Evolutionary conservation across 306 rosid species (phyloP).

Genomic region (Lathyrus sativus): DNA sequence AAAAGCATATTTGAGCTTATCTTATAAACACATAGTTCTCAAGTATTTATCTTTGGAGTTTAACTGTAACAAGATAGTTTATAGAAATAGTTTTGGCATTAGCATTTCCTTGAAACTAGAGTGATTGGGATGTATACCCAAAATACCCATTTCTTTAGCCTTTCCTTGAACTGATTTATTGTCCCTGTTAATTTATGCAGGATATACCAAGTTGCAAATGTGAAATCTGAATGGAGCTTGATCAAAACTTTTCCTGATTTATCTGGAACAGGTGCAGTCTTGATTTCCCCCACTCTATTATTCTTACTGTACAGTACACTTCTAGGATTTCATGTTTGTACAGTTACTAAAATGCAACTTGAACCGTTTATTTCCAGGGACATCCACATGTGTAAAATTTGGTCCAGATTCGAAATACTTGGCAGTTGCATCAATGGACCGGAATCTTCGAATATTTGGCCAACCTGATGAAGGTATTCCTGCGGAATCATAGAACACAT

Average conservation of each 20-base stretch:
- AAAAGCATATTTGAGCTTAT: neutral
- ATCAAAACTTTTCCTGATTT: conserved; percentile 91
- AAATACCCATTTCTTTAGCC: neutral
- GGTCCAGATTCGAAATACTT: conserved; percentile 89
- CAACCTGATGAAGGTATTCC: conserved; percentile 60
- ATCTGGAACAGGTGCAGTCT: conserved; percentile 85
- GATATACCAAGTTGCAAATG: conserved; percentile 90
- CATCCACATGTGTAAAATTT: conserved; percentile 71
- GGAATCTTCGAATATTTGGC: conserved; percentile 91
- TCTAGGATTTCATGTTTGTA: neutral
- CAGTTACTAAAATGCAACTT: conserved; percentile 23
- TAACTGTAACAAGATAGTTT: neutral
- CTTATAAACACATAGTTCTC: neutral
- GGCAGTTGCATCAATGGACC: conserved; percentile 91
- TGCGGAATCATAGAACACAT: conserved; percentile 46
- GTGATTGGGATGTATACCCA: too few relatives aligned
- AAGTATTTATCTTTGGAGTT: neutral
- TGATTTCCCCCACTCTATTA: neutral
- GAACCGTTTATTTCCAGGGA: conserved; percentile 54
- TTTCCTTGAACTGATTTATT: conserved; percentile 33
- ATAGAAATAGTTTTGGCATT: neutral
- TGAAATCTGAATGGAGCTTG: conserved; percentile 93
- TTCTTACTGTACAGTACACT: neutral
- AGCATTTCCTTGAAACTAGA: conserved; percentile 25
- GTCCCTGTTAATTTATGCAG: conserved; percentile 54